Evolutionary conservation across 2,329 filamentous ascomycete genomes (phyloP), one percentile per base, ranked within the genome.

Genomic region (Paraphaeosphaeria sporulosa): DNA sequence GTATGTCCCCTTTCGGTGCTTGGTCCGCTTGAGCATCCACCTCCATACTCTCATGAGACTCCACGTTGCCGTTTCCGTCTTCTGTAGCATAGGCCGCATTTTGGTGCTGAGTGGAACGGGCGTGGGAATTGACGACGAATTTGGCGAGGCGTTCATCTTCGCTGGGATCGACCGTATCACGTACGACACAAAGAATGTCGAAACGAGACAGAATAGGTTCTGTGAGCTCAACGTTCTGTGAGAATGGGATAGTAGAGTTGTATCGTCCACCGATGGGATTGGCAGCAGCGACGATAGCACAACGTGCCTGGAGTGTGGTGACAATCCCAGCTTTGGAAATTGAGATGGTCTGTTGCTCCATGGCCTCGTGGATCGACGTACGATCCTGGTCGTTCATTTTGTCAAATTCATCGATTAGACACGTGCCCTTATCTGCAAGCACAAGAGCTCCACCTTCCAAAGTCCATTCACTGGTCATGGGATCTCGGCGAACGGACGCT

Each of bases 301-400:
- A 99, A 42, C 95, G 90, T 46, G 95, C 95, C 78, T 99, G 94
- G 0, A 99, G 84, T 0, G 95, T 98, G 0, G 95, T 99, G 46
- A 99, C 95, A 62, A 99, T 99, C 79, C 95, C 95, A 0, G 95
- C 95, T 78, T 99, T 99, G 65, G 93, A 97, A 74, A 99, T 99
- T 62, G 94, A 98, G 68, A 99, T 99, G 1, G 95, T 99, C 81
- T 99, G 95, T 80, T 99, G 95, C 79, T 99, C 95, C 95, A 99
- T 99, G 61, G 95, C 95, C 84, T 99, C 95, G 85, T 99, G 95
- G 69, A 99, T 99, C 8, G 93, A 97, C 0, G 95, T 98, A 66
- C 95, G 89, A 78, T 99, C 95, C 76, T 98, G 93, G 76, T 99
- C 95, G 77, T 98, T 98, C 95, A 99, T 99, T 85, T 99, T 99